Evolutionary conservation across 306 rosid genomes (phyloP).

Genomic region (Senna tora): DNA sequence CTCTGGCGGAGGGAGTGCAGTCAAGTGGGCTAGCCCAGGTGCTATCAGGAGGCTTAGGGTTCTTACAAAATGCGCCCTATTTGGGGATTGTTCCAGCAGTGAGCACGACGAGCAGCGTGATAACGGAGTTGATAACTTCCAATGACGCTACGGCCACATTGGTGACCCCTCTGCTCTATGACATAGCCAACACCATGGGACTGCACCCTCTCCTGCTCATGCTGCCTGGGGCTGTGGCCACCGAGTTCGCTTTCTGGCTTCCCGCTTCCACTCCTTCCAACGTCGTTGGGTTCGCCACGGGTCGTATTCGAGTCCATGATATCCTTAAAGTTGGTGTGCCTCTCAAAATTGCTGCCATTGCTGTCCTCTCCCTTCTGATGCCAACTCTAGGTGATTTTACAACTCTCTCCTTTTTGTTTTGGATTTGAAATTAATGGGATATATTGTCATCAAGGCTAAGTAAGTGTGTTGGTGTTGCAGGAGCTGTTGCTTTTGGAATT

Average conservation of each 20-base stretch:
- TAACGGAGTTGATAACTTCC: constrained; percentile 78
- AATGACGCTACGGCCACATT: constrained; percentile 85
- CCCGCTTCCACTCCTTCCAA: constrained; percentile 89
- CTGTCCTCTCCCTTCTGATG: constrained; percentile 63
- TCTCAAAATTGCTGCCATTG: constrained; percentile 67
- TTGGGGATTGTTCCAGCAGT: constrained; percentile 75
- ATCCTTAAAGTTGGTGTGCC: constrained; percentile 82
- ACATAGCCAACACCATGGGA: constrained; percentile 61
- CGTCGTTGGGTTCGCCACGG: constrained; percentile 77
- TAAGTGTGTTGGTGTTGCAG: constrained; percentile 53
- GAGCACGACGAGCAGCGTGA: constrained; percentile 60
- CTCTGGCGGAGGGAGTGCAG: constrained; percentile 80
- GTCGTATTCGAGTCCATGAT: constrained; percentile 65
- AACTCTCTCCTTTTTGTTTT: no score
- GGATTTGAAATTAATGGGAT: no score
- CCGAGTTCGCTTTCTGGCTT: constrained; percentile 72
- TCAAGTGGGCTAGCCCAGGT: constrained; percentile 72
- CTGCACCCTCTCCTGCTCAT: constrained; percentile 77
- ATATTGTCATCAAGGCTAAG: no score
- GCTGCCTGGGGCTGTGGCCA: constrained; percentile 80
- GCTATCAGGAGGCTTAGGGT: constrained; percentile 56
- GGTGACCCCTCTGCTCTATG: constrained; percentile 64
- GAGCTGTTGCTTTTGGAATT: constrained; percentile 63
- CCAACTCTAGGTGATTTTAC: constrained; percentile 69
- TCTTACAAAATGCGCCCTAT: constrained; percentile 65